Percentiles rank a stretch among this genome's conserved stretches.
Conservation (phyloP, 495 filamentous ascomycete species). For the Bacidia rubella region DNA sequence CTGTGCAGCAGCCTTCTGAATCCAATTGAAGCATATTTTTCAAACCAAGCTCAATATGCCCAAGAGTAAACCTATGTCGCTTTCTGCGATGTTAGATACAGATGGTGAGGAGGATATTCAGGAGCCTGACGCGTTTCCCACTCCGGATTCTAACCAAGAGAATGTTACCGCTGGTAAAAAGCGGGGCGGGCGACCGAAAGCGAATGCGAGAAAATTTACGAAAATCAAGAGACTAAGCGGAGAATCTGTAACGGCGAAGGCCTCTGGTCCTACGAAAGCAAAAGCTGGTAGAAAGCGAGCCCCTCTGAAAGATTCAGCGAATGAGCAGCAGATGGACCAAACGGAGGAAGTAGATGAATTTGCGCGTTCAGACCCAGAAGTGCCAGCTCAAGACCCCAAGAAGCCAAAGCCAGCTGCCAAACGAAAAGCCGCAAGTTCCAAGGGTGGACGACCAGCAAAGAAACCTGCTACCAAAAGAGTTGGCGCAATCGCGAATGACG, state of each 20-base stretch:
- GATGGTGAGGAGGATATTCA: constrained; percentile 50
- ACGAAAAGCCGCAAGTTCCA: constrained; percentile 22
- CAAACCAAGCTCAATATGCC: constrained; percentile 30
- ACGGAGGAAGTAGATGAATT: constrained; percentile 39
- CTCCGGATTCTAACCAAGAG: constrained; percentile 27
- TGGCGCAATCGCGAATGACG: constrained; percentile 23
- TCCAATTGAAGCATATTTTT: background rate
- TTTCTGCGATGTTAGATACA: constrained; percentile 52
- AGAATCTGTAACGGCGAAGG: constrained; percentile 23
- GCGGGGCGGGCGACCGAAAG: constrained; percentile 26
- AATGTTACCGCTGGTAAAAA: constrained; percentile 25
- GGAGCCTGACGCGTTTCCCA: constrained; percentile 24
- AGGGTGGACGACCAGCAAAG: constrained; percentile 17
- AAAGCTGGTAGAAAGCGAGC: constrained; percentile 24
- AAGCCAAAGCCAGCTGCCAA: constrained; percentile 23
- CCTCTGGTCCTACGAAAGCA: constrained; percentile 24
- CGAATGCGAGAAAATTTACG: constrained; percentile 23
- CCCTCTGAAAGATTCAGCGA: constrained; percentile 37
- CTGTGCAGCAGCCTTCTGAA: background rate
- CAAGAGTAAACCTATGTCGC: constrained; percentile 36
- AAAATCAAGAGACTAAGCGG: constrained; percentile 31
- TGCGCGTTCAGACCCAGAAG: constrained; percentile 12
- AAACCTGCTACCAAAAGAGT: constrained; percentile 1
- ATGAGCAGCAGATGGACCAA: constrained; percentile 34
- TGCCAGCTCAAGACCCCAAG: constrained; percentile 19